Base-by-base conservation (phyloP, 129 eudicot species). In the Centella asiatica region DNA sequence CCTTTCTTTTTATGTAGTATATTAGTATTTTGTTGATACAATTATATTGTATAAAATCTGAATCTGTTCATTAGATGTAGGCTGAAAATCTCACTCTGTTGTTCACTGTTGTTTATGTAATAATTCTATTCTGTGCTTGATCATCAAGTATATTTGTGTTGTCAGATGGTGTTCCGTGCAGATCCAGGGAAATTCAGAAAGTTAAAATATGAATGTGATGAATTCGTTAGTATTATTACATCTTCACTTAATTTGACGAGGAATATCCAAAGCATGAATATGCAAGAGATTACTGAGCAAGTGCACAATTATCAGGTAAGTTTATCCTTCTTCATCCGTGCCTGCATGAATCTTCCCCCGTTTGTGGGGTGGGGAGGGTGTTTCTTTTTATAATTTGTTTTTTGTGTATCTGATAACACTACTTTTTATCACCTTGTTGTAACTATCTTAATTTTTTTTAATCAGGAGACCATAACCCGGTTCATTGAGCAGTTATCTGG, bases 241-340 rank as follows among this genome's bases (percentile, higher is more conserved):
- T 42, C 62, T 34, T 74, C 79, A 24, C 70, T 75, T 57, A 58
- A 24, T 54, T 75, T 68, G 72, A 42, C 65, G 37, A 57, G 65
- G 55, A 49, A 70, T 31, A 66, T 75, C 39, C 66, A 55, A 49
- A 72, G 46, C 70, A 64, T 83, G 69, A 42, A 19, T 36, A 52
- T 68, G 26, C 72, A 83, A 61, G 50, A 36, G 42, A 54, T 76
- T 49, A 58, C 70, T 60, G 73, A 76, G 31, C 83, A 81, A 71
- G 75, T 85, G 58, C 72, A 69, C 52, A 82, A 82, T 73, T 85
- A 84, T 88, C 95, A 82, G 95, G 95, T 82, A 76, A 50, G 47
- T 39, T 46, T 2, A 19, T 39, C 31, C n/a, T n/a, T n/a, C n/a
- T n/a, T n/a, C n/a, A n/a, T n/a, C n/a, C n/a, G n/a, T n/a, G n/a